Percentiles rank a stretch among this genome's conserved stretches.
phyloP scores from a whole-genome alignment of 495 filamentous ascomycete species.

The Platismatia glauca region DNA sequence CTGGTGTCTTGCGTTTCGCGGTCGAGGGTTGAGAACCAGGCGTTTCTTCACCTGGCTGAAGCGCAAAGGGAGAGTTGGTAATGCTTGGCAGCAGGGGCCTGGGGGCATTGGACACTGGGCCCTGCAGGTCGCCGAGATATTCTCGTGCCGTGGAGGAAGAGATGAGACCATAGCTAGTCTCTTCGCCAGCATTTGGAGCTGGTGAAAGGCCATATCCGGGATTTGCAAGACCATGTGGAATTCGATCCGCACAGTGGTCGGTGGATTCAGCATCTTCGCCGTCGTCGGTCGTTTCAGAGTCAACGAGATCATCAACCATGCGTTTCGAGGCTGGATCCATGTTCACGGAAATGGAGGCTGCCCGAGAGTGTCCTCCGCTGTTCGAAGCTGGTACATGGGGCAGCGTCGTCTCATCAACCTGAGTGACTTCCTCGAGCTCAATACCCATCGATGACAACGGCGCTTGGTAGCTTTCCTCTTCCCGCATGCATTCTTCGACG shows the following conservation, averaged over 20 bases:
- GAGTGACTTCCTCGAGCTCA: conserved; percentile 38
- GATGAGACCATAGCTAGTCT: conserved; percentile 20
- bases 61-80: conserved; percentile 37
- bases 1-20: conserved; percentile 15
- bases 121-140: conserved; percentile 13
- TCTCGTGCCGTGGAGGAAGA: conserved; percentile 12
- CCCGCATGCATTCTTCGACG: conserved; percentile 45
- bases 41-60: conserved; percentile 26
- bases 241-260: neutral
- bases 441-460: conserved; percentile 32
- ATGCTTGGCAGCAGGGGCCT: conserved; percentile 36
- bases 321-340: conserved; percentile 26
- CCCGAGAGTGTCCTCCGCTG: conserved; percentile 32
- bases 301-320: conserved; percentile 54
- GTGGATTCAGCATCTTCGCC: conserved; percentile 21
- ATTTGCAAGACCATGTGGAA: neutral
- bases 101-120: conserved; percentile 16
- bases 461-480: conserved; percentile 26
- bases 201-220: neutral
- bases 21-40: conserved; percentile 25
- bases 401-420: conserved; percentile 28
- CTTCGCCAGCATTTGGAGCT: conserved; percentile 7
- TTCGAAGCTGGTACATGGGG: conserved; percentile 30
- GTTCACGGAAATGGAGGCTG: conserved; percentile 39
- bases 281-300: conserved; percentile 43